These are phyloP conservation scores for Apostasia ramifera DNA, from an alignment of 106 monocot species.

Conservation along the genomic window DNA sequence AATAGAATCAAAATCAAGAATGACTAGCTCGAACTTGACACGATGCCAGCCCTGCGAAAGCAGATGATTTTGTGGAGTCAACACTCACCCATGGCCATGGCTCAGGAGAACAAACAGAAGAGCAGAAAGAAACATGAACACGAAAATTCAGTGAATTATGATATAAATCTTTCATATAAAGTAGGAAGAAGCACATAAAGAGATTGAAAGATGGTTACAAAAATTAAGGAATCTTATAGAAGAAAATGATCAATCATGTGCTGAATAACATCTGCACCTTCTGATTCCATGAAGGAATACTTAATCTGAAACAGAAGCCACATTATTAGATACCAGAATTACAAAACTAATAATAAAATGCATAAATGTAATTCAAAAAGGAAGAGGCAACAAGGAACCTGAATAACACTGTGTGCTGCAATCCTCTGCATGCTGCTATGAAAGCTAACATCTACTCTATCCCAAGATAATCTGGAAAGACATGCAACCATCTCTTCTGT, in stretches of 20 bases:
- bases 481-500: constrained; percentile 67
- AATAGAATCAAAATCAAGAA: too few species aligned
- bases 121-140: too few species aligned
- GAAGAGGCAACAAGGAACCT: constrained; percentile 31
- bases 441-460: constrained; percentile 89
- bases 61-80: too few species aligned
- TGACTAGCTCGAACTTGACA: too few species aligned
- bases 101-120: too few species aligned
- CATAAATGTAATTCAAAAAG: not conserved
- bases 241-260: constrained; percentile 86
- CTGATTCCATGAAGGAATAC: constrained; percentile 44
- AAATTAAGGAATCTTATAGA: not conserved
- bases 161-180: too few species aligned
- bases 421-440: constrained; percentile 45
- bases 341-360: not conserved
- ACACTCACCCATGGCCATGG: too few species aligned
- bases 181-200: too few species aligned
- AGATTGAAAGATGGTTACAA: too few species aligned
- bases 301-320: constrained; percentile 48
- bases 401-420: constrained; percentile 75
- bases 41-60: too few species aligned
- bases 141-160: too few species aligned
- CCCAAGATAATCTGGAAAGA: constrained; percentile 64
- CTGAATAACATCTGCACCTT: constrained; percentile 83
- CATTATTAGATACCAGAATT: not conserved